These are phyloP conservation scores for Cardiospermum halicacabum DNA, from an alignment of 345 rosid genomes.

Conservation along the genomic window DNA sequence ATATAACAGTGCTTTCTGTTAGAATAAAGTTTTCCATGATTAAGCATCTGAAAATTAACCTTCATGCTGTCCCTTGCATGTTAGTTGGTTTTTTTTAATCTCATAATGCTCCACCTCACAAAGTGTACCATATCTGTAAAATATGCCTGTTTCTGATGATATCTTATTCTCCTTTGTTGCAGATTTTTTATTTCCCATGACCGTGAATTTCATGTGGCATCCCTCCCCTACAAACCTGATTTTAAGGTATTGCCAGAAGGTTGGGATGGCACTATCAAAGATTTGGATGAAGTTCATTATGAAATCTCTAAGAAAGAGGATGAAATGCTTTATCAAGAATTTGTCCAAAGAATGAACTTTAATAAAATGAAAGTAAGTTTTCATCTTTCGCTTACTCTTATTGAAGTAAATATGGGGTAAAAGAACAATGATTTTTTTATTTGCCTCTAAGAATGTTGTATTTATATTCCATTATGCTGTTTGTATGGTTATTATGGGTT, in stretches of 20 bases:
- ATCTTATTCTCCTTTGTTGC: conserved; percentile 18
- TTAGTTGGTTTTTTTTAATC: neutral
- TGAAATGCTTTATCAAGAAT: conserved; percentile 82
- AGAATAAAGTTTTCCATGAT: neutral
- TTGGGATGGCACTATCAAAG: conserved; percentile 93
- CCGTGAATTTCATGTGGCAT: conserved; percentile 94
- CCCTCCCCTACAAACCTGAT: conserved; percentile 86
- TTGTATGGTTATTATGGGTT: neutral
- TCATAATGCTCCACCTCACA: neutral
- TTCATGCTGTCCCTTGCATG: neutral
- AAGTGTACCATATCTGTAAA: neutral
- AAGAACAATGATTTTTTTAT: neutral
- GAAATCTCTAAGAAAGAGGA: conserved; percentile 99
- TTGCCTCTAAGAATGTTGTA: neutral
- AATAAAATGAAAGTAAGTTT: conserved; percentile 81
- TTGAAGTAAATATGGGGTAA: neutral
- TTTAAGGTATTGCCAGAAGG: conserved; percentile 99
- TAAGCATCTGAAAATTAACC: neutral
- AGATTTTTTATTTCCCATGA: conserved; percentile 83
- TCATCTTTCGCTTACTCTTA: neutral
- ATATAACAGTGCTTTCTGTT: neutral
- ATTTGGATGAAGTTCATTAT: conserved; percentile 87
- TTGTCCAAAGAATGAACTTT: conserved; percentile 73
- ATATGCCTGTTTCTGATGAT: neutral
- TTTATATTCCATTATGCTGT: neutral